phyloP scores from a whole-genome alignment of 2,329 filamentous ascomycete genomes.

The Penicillium sp. region DNA sequence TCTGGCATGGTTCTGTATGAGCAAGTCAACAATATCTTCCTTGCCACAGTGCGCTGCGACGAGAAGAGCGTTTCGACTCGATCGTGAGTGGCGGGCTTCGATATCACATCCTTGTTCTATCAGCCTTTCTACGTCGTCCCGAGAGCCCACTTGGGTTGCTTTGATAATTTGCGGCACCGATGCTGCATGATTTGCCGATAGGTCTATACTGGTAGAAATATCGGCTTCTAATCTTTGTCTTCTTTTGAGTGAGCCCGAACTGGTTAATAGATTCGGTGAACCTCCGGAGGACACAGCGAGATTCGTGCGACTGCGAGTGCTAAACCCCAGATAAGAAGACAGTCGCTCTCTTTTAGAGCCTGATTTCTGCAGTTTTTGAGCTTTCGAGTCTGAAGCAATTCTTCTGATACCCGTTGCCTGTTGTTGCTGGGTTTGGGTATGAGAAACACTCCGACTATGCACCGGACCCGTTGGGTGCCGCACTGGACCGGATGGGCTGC shows the following conservation, averaged over 20 bases:
- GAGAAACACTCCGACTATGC: conserved; percentile 18
- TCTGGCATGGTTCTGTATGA: conserved; percentile 38
- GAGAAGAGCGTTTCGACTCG: conserved; percentile 42
- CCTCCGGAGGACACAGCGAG: conserved; percentile 1
- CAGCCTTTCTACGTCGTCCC: conserved; percentile 38
- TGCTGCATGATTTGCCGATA: conserved; percentile 31
- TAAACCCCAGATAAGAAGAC: conserved; percentile 14
- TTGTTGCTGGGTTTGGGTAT: conserved; percentile 13
- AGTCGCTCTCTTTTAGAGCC: conserved; percentile 9
- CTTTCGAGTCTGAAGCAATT: conserved; percentile 14
- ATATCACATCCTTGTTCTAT: conserved; percentile 36
- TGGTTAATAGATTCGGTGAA: conserved; percentile 3
- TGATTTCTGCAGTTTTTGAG: conserved; percentile 4
- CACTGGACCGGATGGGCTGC: conserved; percentile 15
- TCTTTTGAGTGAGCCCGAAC: conserved; percentile 1
- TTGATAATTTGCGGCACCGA: conserved; percentile 41
- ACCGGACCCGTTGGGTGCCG: neutral
- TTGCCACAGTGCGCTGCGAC: conserved; percentile 47
- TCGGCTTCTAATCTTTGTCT: conserved; percentile 29
- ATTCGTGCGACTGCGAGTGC: conserved; percentile 9
- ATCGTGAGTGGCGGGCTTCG: conserved; percentile 34
- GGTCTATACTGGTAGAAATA: conserved; percentile 42
- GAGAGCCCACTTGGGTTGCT: conserved; percentile 40
- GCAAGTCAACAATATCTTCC: conserved; percentile 37
- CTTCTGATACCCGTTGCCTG: conserved; percentile 15